Evolutionary conservation across 768 basidiomycete genomes (phyloP).

Genomic region (Cubamyces lactineus): DNA sequence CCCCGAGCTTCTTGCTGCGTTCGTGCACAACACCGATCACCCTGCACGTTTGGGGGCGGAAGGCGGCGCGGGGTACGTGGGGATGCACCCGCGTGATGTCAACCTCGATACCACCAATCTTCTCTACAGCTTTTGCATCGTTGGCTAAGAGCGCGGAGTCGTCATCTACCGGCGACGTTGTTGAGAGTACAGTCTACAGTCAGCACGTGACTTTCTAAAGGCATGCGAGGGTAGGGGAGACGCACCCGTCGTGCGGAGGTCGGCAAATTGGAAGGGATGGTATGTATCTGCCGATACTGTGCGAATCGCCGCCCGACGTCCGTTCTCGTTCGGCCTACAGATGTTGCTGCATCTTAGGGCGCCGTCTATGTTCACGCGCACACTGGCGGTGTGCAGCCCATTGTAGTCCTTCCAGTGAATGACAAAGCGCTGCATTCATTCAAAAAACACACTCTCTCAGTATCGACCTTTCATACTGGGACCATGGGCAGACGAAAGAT

Average conservation of each 20-base stretch:
- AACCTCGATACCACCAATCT: slow-evolving; percentile 16
- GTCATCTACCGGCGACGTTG: slow-evolving; percentile 11
- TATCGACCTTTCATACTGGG: not conserved
- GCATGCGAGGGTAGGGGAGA: not conserved
- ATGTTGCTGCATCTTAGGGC: not conserved
- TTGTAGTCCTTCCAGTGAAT: slow-evolving; percentile 8
- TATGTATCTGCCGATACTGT: not conserved
- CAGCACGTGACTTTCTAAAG: not conserved
- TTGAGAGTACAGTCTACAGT: not conserved
- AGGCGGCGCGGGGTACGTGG: not conserved
- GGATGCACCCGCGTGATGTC: not conserved
- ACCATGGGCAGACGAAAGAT: too few relatives aligned
- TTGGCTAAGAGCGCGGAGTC: not conserved
- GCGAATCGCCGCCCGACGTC: slow-evolving; percentile 4
- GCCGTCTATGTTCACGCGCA: not conserved
- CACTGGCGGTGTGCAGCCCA: not conserved
- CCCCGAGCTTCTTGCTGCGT: slow-evolving; percentile 28
- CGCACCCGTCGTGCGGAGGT: slow-evolving; percentile 16
- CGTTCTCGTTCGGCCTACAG: not conserved
- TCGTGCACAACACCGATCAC: slow-evolving; percentile 23
- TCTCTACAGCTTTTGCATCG: not conserved
- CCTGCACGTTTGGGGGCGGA: not conserved
- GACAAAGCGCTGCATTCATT: not conserved
- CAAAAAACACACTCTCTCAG: not conserved
- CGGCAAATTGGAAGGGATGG: slow-evolving; percentile 14